These are phyloP conservation scores for Xanthoparmelia taractica DNA, from an alignment of 495 filamentous ascomycete genomes.

Conservation along the genomic window DNA sequence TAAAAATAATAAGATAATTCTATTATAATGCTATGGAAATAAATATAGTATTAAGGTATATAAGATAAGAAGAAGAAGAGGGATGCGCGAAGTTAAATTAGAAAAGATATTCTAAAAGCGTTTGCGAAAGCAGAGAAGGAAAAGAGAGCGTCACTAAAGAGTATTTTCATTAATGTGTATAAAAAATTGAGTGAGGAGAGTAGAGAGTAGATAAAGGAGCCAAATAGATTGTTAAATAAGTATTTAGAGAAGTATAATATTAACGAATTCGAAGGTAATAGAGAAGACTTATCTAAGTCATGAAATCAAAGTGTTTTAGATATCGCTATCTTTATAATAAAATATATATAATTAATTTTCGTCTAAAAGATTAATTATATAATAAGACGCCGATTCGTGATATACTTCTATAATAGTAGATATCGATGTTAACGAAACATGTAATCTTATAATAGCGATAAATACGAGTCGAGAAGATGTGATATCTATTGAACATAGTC, in stretches of 20 bases:
- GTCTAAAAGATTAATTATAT: too few relatives aligned
- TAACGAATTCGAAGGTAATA: constrained; percentile 65
- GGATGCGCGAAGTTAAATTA: constrained; percentile 55
- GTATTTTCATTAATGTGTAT: constrained; percentile 83
- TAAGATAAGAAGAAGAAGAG: constrained; percentile 84
- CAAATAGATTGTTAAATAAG: constrained; percentile 66
- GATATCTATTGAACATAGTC: too few relatives aligned
- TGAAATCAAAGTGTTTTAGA: too few relatives aligned
- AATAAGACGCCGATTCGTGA: too few relatives aligned
- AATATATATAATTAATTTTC: too few relatives aligned
- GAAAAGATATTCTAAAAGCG: constrained; percentile 71
- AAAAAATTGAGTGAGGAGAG: constrained; percentile 78
- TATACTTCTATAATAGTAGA: too few relatives aligned
- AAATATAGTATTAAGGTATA: constrained; percentile 69
- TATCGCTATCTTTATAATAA: too few relatives aligned
- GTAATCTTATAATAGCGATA: too few relatives aligned
- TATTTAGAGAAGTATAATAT: constrained; percentile 95
- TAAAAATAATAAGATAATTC: constrained; percentile 97
- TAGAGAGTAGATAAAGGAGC: constrained; percentile 65
- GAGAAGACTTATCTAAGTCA: constrained; percentile 47
- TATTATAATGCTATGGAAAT: constrained; percentile 84
- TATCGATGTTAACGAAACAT: too few relatives aligned
- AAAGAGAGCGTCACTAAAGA: constrained; percentile 72
- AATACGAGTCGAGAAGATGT: too few relatives aligned
- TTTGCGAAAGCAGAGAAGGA: constrained; percentile 82